Percentiles rank a stretch among this genome's conserved stretches.
Conservation (phyloP, 768 basidiomycete species). For the Russula sp. region DNA sequence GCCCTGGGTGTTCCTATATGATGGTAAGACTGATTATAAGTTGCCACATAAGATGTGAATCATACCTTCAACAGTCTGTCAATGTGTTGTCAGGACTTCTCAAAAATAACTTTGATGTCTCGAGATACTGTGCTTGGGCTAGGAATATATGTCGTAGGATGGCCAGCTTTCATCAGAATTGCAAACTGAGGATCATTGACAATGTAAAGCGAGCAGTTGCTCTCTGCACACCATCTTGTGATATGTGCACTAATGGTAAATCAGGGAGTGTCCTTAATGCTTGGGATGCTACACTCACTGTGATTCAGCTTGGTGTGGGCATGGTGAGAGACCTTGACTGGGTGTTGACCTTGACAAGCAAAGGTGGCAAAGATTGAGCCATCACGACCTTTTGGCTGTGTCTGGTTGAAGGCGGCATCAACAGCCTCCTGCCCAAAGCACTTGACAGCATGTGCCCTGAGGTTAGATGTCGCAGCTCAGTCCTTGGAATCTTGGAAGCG, state of each 20-base stretch:
- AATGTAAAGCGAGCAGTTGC: background rate
- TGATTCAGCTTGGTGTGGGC: background rate
- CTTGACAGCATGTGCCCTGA: too few relatives aligned
- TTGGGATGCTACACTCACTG: background rate
- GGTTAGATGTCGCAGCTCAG: too few relatives aligned
- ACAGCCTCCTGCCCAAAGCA: background rate
- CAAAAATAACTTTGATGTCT: conserved; percentile 26
- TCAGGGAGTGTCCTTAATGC: background rate
- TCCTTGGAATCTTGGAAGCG: too few relatives aligned
- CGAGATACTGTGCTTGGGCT: background rate
- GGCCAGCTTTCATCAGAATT: background rate
- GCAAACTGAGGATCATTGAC: background rate
- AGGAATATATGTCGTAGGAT: background rate
- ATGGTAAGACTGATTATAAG: background rate
- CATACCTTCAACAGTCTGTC: background rate
- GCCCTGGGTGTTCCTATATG: background rate
- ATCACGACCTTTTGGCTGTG: background rate
- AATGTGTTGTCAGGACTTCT: conserved; percentile 26
- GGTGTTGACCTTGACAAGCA: background rate
- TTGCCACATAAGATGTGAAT: background rate
- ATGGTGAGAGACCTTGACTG: too few relatives aligned
- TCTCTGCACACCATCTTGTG: background rate
- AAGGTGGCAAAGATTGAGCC: background rate
- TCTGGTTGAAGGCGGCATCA: background rate
- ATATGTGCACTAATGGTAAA: background rate